Conservation (phyloP, 2,329 filamentous ascomycete genomes). For the Drechslerella dactyloides region DNA sequence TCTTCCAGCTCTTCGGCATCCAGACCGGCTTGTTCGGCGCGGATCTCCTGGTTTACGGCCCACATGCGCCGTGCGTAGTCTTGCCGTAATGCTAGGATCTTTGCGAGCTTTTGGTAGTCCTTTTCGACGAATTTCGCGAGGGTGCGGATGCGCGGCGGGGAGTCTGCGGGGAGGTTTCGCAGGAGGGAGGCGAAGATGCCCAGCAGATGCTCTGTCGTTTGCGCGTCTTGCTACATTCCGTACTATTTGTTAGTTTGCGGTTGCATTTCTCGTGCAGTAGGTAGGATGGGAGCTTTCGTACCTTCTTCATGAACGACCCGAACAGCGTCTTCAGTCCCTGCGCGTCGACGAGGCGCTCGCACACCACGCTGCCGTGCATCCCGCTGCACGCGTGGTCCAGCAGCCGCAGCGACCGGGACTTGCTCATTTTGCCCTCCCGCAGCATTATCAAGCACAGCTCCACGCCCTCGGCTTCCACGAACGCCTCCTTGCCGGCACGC, state of each 20-base stretch:
- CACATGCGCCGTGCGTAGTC: slow-evolving; percentile 71
- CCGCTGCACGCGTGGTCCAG: slow-evolving; percentile 80
- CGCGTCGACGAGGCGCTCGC: slow-evolving; percentile 77
- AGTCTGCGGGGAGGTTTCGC: slow-evolving; percentile 77
- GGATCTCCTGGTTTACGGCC: slow-evolving; percentile 69
- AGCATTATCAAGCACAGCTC: slow-evolving; percentile 93
- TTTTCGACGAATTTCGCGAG: slow-evolving; percentile 96
- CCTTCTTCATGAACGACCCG: slow-evolving; percentile 83
- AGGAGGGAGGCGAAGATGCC: slow-evolving; percentile 84
- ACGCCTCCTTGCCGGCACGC: slow-evolving; percentile 74
- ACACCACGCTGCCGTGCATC: slow-evolving; percentile 67
- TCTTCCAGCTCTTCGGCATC: slow-evolving; percentile 63
- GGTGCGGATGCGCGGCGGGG: slow-evolving; percentile 77
- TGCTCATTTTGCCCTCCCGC: slow-evolving; percentile 83
- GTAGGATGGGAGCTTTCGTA: slow-evolving; percentile 50
- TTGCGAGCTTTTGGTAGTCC: slow-evolving; percentile 82
- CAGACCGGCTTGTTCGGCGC: slow-evolving; percentile 64
- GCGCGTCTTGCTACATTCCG: slow-evolving; percentile 64
- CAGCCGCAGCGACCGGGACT: slow-evolving; percentile 75
- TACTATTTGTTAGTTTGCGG: not conserved
- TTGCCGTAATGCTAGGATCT: slow-evolving; percentile 72
- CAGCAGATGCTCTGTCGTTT: slow-evolving; percentile 77
- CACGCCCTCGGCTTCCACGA: slow-evolving; percentile 87
- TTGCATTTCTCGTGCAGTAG: not conserved
- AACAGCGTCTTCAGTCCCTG: slow-evolving; percentile 86